Base-by-base conservation (phyloP, 1,284 basidiomycete species). In the Trichosporon asahii region DNA sequence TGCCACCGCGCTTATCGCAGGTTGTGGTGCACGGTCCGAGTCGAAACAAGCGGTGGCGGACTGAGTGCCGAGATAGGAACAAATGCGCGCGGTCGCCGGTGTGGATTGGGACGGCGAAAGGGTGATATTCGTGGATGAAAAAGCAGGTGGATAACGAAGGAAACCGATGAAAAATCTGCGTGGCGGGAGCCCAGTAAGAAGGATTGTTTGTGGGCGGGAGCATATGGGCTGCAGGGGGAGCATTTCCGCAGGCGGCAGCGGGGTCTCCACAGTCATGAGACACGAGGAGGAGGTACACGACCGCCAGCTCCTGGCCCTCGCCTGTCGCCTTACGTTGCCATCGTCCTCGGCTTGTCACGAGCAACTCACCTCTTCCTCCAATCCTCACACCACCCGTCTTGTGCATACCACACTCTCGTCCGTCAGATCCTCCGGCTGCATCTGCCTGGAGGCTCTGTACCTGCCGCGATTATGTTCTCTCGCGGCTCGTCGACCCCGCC, bases 1-100 rank as follows among this genome's bases (percentile, higher is more conserved):
- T 37, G 71, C 71, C 71, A 72, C 71, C 64, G 35, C 40, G 21
- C 31, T 14, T 70, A 44, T 23, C 55, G 29, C 33, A 11, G 21
- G 46, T 57, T 64, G 49, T 46, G 49, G 57, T 33, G 27, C 65
- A 69, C 68, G 72, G 66, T 67, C 67, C 55, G 44, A 12, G 5
- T 15, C 23, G 44, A 66, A 64, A 67, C 66, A 29, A 69, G 55
- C 40, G 21, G 60, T n/a, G 33, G 18, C 15, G 57, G 57, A n/a
- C 57, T 31, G 57, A 33, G 57, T 15, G 15, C 18, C 57, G 57
- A 61, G 29, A 33, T n/a, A 12, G 27, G 29, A 33, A 33, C 57
- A n/a, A 31, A 31, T 61, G 57, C 57, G 57, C 57, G 57, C 27
- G 57, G 57, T 61, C 57, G 29, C 29, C 29, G 57, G 29, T 31